phyloP scores from a whole-genome alignment of 495 filamentous ascomycete species.

The Talaromyces stipitatus region DNA sequence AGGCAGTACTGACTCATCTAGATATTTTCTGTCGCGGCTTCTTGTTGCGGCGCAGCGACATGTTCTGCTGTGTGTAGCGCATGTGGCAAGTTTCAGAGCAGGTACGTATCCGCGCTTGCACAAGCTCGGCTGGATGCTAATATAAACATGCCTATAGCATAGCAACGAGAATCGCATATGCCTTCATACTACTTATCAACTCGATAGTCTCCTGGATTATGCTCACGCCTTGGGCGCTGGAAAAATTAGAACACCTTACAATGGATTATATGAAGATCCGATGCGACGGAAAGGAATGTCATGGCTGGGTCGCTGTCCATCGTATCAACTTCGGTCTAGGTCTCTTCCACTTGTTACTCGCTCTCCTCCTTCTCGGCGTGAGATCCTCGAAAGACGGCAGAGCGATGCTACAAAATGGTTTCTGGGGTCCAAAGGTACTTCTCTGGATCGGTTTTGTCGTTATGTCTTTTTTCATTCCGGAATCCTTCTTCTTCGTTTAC shows the following conservation, averaged over 20 bases:
- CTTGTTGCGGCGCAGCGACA: constrained; percentile 91
- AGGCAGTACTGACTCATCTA: constrained; percentile 30
- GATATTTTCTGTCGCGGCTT: constrained; percentile 68
- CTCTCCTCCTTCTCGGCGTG: constrained; percentile 77
- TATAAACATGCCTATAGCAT: constrained; percentile 47
- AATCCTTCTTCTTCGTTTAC: constrained; percentile 91
- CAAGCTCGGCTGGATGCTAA: constrained; percentile 10
- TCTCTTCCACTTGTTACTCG: constrained; percentile 83
- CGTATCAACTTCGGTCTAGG: constrained; percentile 96
- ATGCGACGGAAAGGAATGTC: constrained; percentile 84
- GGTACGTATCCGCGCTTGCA: constrained; percentile 42
- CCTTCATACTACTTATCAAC: constrained; percentile 91
- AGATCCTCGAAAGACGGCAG: constrained; percentile 79
- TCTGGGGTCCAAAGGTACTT: constrained; percentile 83
- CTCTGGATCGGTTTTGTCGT: constrained; percentile 82
- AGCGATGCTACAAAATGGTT: constrained; percentile 87
- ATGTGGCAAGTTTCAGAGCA: constrained; percentile 94
- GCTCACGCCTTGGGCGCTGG: constrained; percentile 98
- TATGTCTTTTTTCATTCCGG: constrained; percentile 89
- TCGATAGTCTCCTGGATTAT: constrained; percentile 97
- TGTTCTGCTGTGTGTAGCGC: constrained; percentile 90
- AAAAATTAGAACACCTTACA: constrained; percentile 84
- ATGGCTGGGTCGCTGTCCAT: constrained; percentile 94
- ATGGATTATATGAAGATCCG: constrained; percentile 92
- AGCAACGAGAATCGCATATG: constrained; percentile 95